Conservation (phyloP, 345 rosid genomes). For the Hibiscus tridactylites region DNA sequence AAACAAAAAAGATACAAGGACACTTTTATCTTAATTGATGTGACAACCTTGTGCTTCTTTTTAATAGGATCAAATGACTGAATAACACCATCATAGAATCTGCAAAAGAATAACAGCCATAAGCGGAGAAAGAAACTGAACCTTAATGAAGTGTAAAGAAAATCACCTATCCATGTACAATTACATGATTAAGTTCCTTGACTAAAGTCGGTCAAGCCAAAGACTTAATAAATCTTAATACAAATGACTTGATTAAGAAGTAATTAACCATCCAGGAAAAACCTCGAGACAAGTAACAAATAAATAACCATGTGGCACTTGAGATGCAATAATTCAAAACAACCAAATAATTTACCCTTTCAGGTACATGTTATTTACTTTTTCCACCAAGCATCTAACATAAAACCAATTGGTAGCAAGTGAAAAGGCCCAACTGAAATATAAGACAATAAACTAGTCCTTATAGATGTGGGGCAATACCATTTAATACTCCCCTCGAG, state of each 20-base stretch:
- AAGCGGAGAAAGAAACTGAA: neutral
- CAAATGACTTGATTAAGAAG: neutral
- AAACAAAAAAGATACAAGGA: neutral
- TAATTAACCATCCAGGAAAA: neutral
- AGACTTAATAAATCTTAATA: neutral
- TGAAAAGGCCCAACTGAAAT: neutral
- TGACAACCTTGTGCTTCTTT: constrained; percentile 71
- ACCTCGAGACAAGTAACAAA: neutral
- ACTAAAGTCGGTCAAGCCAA: neutral
- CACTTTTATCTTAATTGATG: neutral
- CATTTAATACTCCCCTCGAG: no score
- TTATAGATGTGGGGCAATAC: no score
- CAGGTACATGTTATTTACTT: neutral
- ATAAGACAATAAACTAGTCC: no score
- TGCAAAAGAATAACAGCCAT: constrained; percentile 12
- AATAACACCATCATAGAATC: constrained; percentile 70
- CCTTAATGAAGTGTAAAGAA: neutral
- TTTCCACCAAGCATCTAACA: neutral
- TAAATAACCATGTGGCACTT: neutral
- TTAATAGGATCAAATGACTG: constrained; percentile 44
- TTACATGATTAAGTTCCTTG: neutral
- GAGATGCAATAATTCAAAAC: neutral
- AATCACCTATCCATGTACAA: neutral
- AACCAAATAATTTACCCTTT: neutral
- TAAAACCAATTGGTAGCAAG: neutral